Conservation (phyloP, 768 basidiomycete genomes). For the Naganishia onofrii region DNA sequence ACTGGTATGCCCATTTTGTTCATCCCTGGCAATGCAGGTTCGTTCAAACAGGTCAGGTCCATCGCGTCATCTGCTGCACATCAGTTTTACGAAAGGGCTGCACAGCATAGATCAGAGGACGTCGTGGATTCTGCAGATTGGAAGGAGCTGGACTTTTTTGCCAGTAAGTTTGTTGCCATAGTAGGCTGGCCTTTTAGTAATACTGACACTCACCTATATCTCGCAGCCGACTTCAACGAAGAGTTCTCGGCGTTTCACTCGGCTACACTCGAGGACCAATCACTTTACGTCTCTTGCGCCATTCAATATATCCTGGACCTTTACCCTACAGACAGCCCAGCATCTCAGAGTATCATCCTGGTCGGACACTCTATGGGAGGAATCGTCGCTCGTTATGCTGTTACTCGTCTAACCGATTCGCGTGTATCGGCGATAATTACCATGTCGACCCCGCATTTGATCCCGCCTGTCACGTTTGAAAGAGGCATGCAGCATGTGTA, state of each 20-base stretch:
- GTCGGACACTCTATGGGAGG: constrained; percentile 99
- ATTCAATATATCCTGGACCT: constrained; percentile 74
- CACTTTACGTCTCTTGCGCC: constrained; percentile 67
- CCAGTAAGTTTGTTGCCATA: constrained; percentile 59
- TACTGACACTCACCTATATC: background rate
- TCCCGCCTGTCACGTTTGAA: constrained; percentile 87
- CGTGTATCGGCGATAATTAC: constrained; percentile 71
- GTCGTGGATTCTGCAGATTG: constrained; percentile 35
- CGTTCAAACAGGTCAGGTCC: constrained; percentile 86
- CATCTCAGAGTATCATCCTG: constrained; percentile 63
- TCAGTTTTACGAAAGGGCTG: constrained; percentile 66
- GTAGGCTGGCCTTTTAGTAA: background rate
- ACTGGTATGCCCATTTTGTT: constrained; percentile 74
- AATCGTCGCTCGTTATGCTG: constrained; percentile 69
- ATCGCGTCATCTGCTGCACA: constrained; percentile 86
- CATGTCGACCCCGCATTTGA: constrained; percentile 89
- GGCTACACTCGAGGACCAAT: constrained; percentile 78
- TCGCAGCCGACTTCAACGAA: constrained; percentile 88
- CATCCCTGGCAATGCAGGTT: constrained; percentile 95
- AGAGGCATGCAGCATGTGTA: constrained; percentile 75
- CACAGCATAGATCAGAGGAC: background rate
- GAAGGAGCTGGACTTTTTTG: constrained; percentile 73
- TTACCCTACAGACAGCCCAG: constrained; percentile 56
- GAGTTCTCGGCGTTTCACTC: constrained; percentile 95
- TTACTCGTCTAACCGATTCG: constrained; percentile 62